phyloP scores from a whole-genome alignment of 345 rosid genomes.

The Adansonia digitata region DNA sequence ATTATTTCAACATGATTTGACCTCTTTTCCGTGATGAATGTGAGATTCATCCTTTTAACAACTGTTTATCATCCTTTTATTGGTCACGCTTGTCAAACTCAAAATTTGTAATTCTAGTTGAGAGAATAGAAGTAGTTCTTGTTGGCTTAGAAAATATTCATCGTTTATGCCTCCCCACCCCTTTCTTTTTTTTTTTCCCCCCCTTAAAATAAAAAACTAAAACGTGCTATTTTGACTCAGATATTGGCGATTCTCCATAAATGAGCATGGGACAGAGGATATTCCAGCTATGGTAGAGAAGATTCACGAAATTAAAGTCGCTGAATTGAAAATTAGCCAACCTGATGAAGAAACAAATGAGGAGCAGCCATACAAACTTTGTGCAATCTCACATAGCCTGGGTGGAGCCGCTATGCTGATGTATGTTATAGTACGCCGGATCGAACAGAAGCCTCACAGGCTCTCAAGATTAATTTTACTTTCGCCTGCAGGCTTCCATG shows the following conservation, averaged over 20 bases:
- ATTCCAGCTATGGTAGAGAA: conserved; percentile 95
- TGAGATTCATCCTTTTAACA: not conserved
- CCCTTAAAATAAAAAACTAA: too few relatives aligned
- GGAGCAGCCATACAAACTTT: conserved; percentile 78
- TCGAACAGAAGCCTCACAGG: conserved; percentile 73
- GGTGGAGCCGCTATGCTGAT: conserved; percentile 94
- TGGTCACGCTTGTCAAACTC: not conserved
- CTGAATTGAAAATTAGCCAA: conserved; percentile 61
- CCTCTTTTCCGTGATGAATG: not conserved
- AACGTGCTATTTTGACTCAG: conserved; percentile 26
- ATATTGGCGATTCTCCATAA: conserved; percentile 87
- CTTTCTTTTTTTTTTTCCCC: too few relatives aligned
- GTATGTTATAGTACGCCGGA: conserved; percentile 58
- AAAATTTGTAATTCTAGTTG: not conserved
- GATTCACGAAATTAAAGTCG: conserved; percentile 77
- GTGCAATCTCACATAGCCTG: conserved; percentile 86
- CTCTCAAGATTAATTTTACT: conserved; percentile 75
- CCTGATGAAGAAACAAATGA: conserved; percentile 57
- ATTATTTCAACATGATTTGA: conserved; percentile 1
- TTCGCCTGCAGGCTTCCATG: conserved; percentile 96
- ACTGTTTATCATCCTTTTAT: not conserved
- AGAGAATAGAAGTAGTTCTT: not conserved
- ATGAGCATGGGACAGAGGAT: conserved; percentile 89
- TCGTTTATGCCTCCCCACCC: not conserved
- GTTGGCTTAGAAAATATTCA: not conserved